Percentiles rank a stretch among this genome's conserved stretches.
These are phyloP conservation scores for Begonia loranthoides DNA, from an alignment of 306 rosid species.

Conservation along the genomic window DNA sequence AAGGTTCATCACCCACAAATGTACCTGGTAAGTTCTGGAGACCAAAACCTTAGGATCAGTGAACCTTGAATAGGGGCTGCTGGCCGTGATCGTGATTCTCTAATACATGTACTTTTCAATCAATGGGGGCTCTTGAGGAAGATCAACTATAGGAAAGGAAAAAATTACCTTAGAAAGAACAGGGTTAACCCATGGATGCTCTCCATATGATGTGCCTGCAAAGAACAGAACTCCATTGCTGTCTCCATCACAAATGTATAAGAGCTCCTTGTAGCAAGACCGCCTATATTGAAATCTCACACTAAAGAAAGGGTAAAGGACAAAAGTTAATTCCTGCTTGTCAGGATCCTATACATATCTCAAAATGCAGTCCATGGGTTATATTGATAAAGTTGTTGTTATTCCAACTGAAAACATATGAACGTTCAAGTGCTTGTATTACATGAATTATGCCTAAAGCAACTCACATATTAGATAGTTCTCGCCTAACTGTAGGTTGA, in stretches of 20 bases:
- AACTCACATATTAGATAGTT: too few species aligned
- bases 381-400: too few species aligned
- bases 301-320: slow-evolving; percentile 20
- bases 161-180: slow-evolving; percentile 65
- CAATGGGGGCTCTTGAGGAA: neutral
- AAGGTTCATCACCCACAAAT: neutral
- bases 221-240: slow-evolving; percentile 73
- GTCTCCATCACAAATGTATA: slow-evolving; percentile 73
- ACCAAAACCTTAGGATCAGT: slow-evolving; percentile 90
- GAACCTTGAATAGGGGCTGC: slow-evolving; percentile 79
- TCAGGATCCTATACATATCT: neutral
- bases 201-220: slow-evolving; percentile 86
- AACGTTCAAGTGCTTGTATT: neutral
- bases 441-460: too few species aligned
- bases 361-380: too few species aligned
- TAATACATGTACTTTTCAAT: slow-evolving; percentile 13
- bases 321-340: slow-evolving; percentile 7
- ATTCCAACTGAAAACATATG: neutral
- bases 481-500: too few species aligned
- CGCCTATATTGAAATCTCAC: slow-evolving; percentile 62
- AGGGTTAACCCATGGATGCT: slow-evolving; percentile 92
- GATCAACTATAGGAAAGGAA: slow-evolving; percentile 3
- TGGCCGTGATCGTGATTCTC: slow-evolving; percentile 55
- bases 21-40: slow-evolving; percentile 85
- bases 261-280: slow-evolving; percentile 88